phyloP scores from a whole-genome alignment of 371 early-diverging fungal species.

The Mortierella sp. region DNA sequence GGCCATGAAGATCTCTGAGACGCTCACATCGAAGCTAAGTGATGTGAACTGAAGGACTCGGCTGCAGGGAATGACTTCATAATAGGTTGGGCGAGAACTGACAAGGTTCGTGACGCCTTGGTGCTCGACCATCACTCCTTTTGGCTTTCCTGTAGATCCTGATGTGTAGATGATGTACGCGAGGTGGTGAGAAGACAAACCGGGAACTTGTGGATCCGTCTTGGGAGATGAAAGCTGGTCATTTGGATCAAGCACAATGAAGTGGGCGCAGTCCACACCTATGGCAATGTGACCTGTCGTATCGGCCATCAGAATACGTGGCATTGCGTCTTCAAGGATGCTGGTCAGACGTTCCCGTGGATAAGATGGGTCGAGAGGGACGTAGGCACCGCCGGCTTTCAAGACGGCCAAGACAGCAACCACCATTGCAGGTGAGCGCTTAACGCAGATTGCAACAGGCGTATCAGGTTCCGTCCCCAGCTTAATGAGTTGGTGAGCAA shows the following conservation, averaged over 20 bases:
- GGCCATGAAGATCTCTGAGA: constrained; percentile 1
- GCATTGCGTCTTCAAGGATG: not conserved
- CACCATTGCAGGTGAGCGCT: constrained; percentile 20
- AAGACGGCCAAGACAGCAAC: constrained; percentile 11
- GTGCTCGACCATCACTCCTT: constrained; percentile 58
- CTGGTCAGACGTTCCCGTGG: not conserved
- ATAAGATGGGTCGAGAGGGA: constrained; percentile 17
- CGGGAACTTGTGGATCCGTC: not conserved
- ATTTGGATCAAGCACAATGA: too few relatives aligned
- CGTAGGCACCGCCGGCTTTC: constrained; percentile 30
- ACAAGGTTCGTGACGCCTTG: constrained; percentile 22
- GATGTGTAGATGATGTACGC: constrained; percentile 58
- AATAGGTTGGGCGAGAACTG: not conserved
- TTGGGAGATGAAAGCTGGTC: too few relatives aligned
- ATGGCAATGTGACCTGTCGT: not conserved
- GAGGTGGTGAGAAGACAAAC: not conserved
- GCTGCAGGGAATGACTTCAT: constrained; percentile 1
- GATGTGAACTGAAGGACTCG: constrained; percentile 4
- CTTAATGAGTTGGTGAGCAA: constrained; percentile 7
- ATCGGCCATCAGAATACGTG: not conserved
- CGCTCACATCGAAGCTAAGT: constrained; percentile 17
- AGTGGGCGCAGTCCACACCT: not conserved
- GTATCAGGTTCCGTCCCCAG: constrained; percentile 10
- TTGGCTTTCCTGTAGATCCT: constrained; percentile 63
- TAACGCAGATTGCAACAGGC: constrained; percentile 17